Percentiles rank a stretch among this genome's conserved stretches.
phyloP scores from a whole-genome alignment of 352 stramenopile species.

The Phytophthora pini region DNA sequence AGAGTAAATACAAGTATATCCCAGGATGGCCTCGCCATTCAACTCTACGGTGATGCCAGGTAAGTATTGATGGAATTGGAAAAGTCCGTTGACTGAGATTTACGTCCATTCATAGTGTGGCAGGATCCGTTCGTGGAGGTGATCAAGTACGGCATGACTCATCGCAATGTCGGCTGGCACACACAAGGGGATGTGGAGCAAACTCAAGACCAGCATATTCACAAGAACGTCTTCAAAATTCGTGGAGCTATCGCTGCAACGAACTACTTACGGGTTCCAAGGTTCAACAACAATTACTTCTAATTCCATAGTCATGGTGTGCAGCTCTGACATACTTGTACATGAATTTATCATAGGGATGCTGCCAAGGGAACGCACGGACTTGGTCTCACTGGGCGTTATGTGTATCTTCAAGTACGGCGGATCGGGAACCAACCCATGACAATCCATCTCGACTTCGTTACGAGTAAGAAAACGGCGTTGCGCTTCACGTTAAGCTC shows the following conservation, averaged over 20 bases:
- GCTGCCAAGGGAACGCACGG: constrained; percentile 56
- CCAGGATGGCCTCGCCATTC: constrained; percentile 35
- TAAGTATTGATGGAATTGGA: neutral
- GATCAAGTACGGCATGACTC: constrained; percentile 76
- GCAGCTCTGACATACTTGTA: constrained; percentile 1
- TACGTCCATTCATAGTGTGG: constrained; percentile 58
- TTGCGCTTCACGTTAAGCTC: constrained; percentile 78
- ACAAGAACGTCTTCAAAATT: constrained; percentile 85
- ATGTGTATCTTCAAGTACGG: constrained; percentile 73
- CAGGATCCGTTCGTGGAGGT: constrained; percentile 90
- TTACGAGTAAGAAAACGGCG: constrained; percentile 70
- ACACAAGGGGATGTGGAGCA: constrained; percentile 77
- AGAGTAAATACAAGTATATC: neutral
- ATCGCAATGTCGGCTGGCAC: constrained; percentile 59
- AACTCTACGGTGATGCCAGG: constrained; percentile 35
- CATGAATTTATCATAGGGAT: constrained; percentile 31
- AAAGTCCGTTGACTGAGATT: neutral
- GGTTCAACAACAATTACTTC: constrained; percentile 19
- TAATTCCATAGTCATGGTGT: neutral
- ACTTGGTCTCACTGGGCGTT: constrained; percentile 70
- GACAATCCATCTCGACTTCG: constrained; percentile 75
- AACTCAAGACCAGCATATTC: constrained; percentile 63
- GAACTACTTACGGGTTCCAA: constrained; percentile 79
- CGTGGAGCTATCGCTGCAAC: constrained; percentile 71
- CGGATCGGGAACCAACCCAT: constrained; percentile 42